Conservation (phyloP, 176 grass and related monocot species). For the Melocanna baccifera region DNA sequence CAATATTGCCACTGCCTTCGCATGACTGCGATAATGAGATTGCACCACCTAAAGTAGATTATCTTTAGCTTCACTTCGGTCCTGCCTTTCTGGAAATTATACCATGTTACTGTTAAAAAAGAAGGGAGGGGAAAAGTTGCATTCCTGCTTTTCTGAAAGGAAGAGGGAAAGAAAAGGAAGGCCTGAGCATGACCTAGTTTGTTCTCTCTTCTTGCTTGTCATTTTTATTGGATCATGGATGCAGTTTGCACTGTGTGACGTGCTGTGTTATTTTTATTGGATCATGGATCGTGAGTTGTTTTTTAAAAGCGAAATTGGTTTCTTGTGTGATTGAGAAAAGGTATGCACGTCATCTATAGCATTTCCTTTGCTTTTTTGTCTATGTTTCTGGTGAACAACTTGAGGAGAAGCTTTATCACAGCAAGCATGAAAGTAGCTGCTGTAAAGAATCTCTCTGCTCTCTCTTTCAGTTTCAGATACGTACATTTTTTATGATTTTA, state of each 20-base stretch:
- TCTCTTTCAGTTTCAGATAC: no score
- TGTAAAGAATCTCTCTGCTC: background rate
- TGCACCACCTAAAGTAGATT: slow-evolving; percentile 17
- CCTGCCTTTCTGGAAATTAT: slow-evolving; percentile 12
- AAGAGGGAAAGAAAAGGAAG: background rate
- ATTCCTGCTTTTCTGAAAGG: slow-evolving; percentile 5
- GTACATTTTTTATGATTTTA: background rate
- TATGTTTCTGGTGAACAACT: background rate
- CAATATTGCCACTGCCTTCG: background rate
- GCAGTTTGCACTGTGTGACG: background rate
- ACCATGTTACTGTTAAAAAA: background rate
- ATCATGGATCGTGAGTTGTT: background rate
- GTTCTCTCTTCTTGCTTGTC: background rate
- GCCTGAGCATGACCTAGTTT: background rate
- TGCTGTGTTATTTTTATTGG: background rate
- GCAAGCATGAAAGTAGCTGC: background rate
- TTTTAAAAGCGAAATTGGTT: background rate
- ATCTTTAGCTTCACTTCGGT: background rate
- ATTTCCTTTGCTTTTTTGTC: background rate
- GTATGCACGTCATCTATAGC: background rate
- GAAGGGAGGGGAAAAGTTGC: background rate
- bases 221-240: background rate
- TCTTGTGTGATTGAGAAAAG: background rate
- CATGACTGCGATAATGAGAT: slow-evolving; percentile 22
- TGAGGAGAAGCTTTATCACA: background rate